Conservation (phyloP, 1,284 basidiomycete species). For the Bjerkandera adusta region DNA sequence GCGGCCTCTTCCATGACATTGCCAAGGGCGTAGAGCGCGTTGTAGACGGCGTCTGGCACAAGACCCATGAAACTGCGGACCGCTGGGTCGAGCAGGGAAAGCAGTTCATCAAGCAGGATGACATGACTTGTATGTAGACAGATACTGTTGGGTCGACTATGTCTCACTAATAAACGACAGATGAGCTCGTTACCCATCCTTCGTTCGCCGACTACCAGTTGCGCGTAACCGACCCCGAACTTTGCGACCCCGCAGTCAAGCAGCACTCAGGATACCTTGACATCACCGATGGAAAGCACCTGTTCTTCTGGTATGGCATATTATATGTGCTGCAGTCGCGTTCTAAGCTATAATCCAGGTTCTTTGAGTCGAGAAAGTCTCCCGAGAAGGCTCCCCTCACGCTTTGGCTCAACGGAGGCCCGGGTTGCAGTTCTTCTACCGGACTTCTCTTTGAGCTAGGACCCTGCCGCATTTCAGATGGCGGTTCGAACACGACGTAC, state of each 20-base stretch:
- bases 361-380: conserved; percentile 78
- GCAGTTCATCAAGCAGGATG: conserved; percentile 65
- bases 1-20: conserved; percentile 20
- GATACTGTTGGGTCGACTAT: not conserved
- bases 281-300: conserved; percentile 79
- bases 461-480: conserved; percentile 72
- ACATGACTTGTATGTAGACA: conserved; percentile 50
- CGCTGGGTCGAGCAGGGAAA: conserved; percentile 56
- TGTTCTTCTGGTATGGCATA: conserved; percentile 78
- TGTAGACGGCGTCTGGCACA: conserved; percentile 29
- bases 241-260: conserved; percentile 84
- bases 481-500: conserved; percentile 64
- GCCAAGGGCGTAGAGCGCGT: conserved; percentile 35
- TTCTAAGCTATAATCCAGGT: conserved; percentile 43
- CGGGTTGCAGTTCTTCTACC: conserved; percentile 73
- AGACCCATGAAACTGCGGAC: conserved; percentile 44
- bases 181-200: conserved; percentile 76
- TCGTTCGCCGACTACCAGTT: conserved; percentile 69
- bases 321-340: conserved; percentile 20
- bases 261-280: conserved; percentile 92
- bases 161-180: conserved; percentile 34
- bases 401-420: conserved; percentile 89
- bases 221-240: conserved; percentile 66
- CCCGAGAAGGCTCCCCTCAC: conserved; percentile 80
- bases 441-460: conserved; percentile 88